Conservation (phyloP, 257 asterid species). For the Nicotiana knightiana region DNA sequence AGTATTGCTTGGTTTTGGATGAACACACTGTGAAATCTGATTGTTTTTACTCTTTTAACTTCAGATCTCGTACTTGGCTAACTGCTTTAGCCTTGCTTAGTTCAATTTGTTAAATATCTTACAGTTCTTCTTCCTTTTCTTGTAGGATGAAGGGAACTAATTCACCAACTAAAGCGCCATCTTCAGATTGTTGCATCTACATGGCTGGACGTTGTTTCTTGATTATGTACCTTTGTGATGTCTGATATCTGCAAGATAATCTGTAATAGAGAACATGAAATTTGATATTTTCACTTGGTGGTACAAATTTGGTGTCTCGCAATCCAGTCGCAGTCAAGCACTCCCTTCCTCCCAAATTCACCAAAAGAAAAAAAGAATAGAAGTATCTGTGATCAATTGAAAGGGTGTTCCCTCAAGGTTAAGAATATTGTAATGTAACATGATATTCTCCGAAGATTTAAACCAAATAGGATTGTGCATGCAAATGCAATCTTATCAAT, state of each 20-base stretch:
- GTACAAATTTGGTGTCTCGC: not conserved
- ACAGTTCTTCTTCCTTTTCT: not conserved
- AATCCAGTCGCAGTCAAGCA: not conserved
- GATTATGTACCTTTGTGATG: not conserved
- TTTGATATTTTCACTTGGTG: not conserved
- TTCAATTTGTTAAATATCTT: not conserved
- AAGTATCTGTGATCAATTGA: not conserved
- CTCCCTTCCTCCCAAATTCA: not conserved
- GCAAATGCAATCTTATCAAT: too few species aligned
- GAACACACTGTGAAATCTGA: not conserved
- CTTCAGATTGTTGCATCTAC: not conserved
- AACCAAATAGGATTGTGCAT: too few species aligned
- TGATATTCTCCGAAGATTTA: not conserved
- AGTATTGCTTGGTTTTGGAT: not conserved
- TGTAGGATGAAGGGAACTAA: constrained; percentile 9
- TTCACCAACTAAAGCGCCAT: not conserved
- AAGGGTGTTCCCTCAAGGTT: not conserved
- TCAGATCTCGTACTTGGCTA: not conserved
- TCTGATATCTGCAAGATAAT: not conserved
- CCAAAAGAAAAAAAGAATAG: not conserved
- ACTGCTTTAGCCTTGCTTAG: not conserved
- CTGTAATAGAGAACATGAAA: not conserved
- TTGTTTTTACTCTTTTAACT: not conserved
- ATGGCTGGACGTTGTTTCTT: not conserved
- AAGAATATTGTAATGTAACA: not conserved